Evolutionary conservation across 305 asterid genomes (phyloP), one percentile per base, ranked within the genome.

Genomic region (Nicotiana rustica): DNA sequence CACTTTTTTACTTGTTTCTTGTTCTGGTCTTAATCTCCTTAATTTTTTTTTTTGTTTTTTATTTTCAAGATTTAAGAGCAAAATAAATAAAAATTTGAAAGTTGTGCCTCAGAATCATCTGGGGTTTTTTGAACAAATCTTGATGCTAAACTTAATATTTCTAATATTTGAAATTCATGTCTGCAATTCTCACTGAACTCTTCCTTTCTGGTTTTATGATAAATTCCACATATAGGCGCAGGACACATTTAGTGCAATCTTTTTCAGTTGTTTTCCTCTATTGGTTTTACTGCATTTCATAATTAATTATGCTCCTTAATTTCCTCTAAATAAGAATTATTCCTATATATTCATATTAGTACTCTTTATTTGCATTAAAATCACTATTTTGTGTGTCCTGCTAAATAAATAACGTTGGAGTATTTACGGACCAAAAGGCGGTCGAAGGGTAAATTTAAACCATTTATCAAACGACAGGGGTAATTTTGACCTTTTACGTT

Each of bases 281-380:
- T 89, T 96, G 99, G 99, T 96, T 96, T 41, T 96, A 96, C 82
- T 96, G 66, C 91, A 94, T 96, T 85, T 94, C 99, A 91, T 95
- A 70, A 15, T 41, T 4, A 18, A 70, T 69, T 18, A 38, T 69
- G 57, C 47, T 69, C 29, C 52, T 38, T 69, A 91, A 90, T 90
- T 85, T 18, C 33, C 17, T 6, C 19, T 12, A 49, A 66, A 17
- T 10, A 47, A 67, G 52, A 8, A 44, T 36, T n/a, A 57, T 21
- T 65, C 61, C 19, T 36, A 18, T 44, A 66, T 49, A 33, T 67
- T 21, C 29, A 5, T 52, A 4, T 1, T 55, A 52, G 14, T 41
- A 47, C 64, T 64, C 15, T 73, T 10, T 36, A 5, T 47, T 70
- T 25, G 0, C 19, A 17, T 10, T 31, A 19, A 2, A 33, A 55